Conservation (phyloP, 1,284 basidiomycete species). For the Ustilago tritici region DNA sequence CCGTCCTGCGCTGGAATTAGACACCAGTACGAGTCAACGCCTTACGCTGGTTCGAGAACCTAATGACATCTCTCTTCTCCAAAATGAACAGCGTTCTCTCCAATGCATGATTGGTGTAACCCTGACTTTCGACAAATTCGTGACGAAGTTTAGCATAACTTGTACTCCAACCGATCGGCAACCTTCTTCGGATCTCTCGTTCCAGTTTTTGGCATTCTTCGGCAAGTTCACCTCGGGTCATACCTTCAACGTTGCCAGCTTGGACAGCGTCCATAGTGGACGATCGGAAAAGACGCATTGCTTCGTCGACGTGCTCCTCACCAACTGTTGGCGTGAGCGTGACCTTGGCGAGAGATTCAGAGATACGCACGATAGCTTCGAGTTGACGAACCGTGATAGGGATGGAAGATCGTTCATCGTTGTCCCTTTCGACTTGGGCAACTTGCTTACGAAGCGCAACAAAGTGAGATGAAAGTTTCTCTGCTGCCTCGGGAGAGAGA, state of each 20-base stretch:
- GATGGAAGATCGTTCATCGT: constrained; percentile 96
- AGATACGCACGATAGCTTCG: constrained; percentile 98
- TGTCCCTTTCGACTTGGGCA: constrained; percentile 94
- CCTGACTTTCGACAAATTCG: constrained; percentile 94
- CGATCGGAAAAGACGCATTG: constrained; percentile 96
- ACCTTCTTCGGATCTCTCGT: constrained; percentile 84
- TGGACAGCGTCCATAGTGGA: constrained; percentile 99
- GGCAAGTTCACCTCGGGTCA: constrained; percentile 90
- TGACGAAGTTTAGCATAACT: constrained; percentile 92
- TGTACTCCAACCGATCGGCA: constrained; percentile 97
- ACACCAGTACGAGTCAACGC: constrained; percentile 68
- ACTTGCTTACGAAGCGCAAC: constrained; percentile 93
- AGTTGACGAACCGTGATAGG: constrained; percentile 98
- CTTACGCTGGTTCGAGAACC: constrained; percentile 77
- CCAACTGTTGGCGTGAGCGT: constrained; percentile 87
- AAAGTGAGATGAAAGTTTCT: constrained; percentile 97
- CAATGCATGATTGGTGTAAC: constrained; percentile 79
- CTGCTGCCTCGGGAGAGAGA: constrained; percentile 89
- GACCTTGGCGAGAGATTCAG: constrained; percentile 94
- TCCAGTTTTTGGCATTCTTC: constrained; percentile 95
- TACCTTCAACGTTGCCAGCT: constrained; percentile 89
- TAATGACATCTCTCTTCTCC: constrained; percentile 93
- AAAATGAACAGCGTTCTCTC: constrained; percentile 91
- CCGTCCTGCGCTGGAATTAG: constrained; percentile 10
- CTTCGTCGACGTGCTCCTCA: constrained; percentile 96